Evolutionary conservation across 768 basidiomycete genomes (phyloP), one percentile per base, ranked within the genome.

Genomic region (Lentinula edodes): DNA sequence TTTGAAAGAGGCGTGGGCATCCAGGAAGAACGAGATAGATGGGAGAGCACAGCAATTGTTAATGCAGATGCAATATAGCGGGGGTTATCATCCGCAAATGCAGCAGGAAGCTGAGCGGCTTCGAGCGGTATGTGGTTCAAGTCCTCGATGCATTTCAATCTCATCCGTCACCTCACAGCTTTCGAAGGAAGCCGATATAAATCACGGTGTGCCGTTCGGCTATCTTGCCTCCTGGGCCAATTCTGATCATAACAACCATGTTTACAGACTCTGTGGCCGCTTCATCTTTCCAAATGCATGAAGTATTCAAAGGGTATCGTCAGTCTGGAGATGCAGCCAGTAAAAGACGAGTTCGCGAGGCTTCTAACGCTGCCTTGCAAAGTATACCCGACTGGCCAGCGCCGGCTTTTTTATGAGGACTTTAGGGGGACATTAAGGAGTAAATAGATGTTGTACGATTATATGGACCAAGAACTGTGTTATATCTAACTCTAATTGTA

Each of bases 331-430:
- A 93, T 70, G 58, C 76, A 32, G 83, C 88, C 6, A 88, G 89
- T 67, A 92, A 90, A 70, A 78, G 78, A 20, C 83, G 90, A 23
- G 91, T 93, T 9, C 83, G 89, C 36, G 90, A 93, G 70, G 84
- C 87, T 3, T 86, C 85, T 54, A 93, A 93, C 67, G 89, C 89
- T 12, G 88, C 91, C 6, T 70, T 93, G 51, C 77, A 78, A 43
- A 79, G 80, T 45, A 72, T 92, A n/a, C 90, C 91, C 2, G 88
- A 89, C 62, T 93, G 87, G 86, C 91, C 91, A 0, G 73, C 80
- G 9, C 72, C 75, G 52, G 68, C 73, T 13, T 76, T 72, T 55
- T 75, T 69, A 63, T 28, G 28, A 28, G 28, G 28, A 28, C 28
- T 28, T 28, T 28, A 28, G 3, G 28, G 28, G 28, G 28, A 39